Evolutionary conservation across 768 basidiomycete species (phyloP).

Genomic region (Xerocomus brunneocitrinus): DNA sequence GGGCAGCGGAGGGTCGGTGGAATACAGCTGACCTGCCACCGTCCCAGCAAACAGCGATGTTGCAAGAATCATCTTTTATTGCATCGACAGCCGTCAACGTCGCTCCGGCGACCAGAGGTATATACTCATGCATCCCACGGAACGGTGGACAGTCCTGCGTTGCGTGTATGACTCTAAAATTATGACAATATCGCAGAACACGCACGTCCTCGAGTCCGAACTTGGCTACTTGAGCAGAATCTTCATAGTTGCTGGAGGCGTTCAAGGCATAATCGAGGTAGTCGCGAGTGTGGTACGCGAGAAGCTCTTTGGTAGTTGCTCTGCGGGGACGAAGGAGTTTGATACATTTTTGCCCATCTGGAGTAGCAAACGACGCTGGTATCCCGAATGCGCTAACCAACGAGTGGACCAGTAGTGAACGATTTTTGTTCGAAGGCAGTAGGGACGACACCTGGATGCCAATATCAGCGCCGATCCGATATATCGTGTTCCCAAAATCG

Average conservation of each 20-base stretch:
- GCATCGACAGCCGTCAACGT: slow-evolving; percentile 68
- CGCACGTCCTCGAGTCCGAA: slow-evolving; percentile 61
- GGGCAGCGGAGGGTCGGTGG: background rate
- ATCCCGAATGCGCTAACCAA: slow-evolving; percentile 52
- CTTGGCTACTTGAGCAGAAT: slow-evolving; percentile 27
- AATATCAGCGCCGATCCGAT: too few species aligned
- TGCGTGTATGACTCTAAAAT: slow-evolving; percentile 1
- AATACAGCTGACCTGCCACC: slow-evolving; percentile 63
- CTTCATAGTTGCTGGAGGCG: slow-evolving; percentile 25
- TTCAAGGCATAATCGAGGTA: slow-evolving; percentile 61
- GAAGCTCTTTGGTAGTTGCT: slow-evolving; percentile 56
- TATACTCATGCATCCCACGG: slow-evolving; percentile 61
- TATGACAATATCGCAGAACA: background rate
- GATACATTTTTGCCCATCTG: slow-evolving; percentile 26
- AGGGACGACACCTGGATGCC: slow-evolving; percentile 41
- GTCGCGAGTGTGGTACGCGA: slow-evolving; percentile 63
- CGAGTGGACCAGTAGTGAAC: slow-evolving; percentile 64
- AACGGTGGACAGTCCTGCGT: slow-evolving; percentile 82
- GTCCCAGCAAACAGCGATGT: slow-evolving; percentile 84
- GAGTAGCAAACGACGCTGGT: slow-evolving; percentile 30
- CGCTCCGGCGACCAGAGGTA: slow-evolving; percentile 68
- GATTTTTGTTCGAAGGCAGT: slow-evolving; percentile 65
- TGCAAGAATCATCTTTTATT: slow-evolving; percentile 45
- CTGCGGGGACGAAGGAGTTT: slow-evolving; percentile 48
- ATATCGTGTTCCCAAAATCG: background rate